Percentiles rank a stretch among this genome's conserved stretches.
Conservation (phyloP, 2,329 filamentous ascomycete genomes). For the Phialophora verrucosa region DNA sequence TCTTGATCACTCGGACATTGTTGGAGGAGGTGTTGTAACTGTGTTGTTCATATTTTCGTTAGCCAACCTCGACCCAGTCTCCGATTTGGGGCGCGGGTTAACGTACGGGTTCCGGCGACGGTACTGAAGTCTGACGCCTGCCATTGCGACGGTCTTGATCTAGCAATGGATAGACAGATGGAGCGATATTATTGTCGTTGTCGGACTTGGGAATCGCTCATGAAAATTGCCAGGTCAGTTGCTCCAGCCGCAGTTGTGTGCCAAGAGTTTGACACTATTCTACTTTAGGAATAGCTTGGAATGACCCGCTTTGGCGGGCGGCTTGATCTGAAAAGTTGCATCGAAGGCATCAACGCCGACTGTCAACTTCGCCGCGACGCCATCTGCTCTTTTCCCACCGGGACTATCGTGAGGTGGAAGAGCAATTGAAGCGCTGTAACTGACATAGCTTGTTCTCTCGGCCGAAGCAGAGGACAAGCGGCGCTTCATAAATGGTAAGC, state of each 20-base stretch:
- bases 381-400: background rate
- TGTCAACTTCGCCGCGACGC: background rate
- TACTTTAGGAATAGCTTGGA: background rate
- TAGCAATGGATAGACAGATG: slow-evolving; percentile 20
- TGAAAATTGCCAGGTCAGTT: background rate
- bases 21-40: slow-evolving; percentile 99
- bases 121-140: slow-evolving; percentile 53
- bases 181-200: slow-evolving; percentile 26
- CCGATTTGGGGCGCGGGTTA: slow-evolving; percentile 24
- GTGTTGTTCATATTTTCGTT: slow-evolving; percentile 34
- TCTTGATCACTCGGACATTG: slow-evolving; percentile 95
- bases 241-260: slow-evolving; percentile 1
- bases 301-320: background rate
- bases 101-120: slow-evolving; percentile 82
- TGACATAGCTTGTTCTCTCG: slow-evolving; percentile 20
- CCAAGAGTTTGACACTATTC: slow-evolving; percentile 8
- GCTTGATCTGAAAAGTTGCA: slow-evolving; percentile 7
- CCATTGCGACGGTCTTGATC: slow-evolving; percentile 40
- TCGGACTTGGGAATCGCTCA: slow-evolving; percentile 8
- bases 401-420: slow-evolving; percentile 2
- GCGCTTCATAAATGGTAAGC: slow-evolving; percentile 37
- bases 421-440: slow-evolving; percentile 7
- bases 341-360: background rate
- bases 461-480: slow-evolving; percentile 23
- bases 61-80: slow-evolving; percentile 2